These are phyloP conservation scores for Populus pruinosa DNA, from an alignment of 345 rosid genomes.

Conservation along the genomic window DNA sequence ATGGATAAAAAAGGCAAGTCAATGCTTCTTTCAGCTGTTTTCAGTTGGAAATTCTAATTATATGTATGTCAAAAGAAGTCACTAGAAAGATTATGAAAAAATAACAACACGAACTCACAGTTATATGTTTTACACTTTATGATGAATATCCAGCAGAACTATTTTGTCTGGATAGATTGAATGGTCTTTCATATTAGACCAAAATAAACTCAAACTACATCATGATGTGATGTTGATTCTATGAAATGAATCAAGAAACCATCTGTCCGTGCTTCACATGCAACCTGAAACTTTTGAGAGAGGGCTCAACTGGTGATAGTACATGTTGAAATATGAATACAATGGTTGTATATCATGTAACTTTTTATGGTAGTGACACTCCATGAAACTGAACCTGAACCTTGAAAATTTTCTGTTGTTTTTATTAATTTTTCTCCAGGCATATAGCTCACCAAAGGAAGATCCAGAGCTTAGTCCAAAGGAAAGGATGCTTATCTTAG, in stretches of 20 bases:
- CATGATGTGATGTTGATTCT: neutral
- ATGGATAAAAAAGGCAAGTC: constrained; percentile 65
- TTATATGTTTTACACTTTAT: neutral
- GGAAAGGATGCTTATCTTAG: constrained; percentile 63
- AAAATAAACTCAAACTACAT: neutral
- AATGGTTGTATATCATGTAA: neutral
- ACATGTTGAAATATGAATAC: neutral
- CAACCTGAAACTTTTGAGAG: neutral
- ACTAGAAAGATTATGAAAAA: neutral
- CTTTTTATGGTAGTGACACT: constrained; percentile 3
- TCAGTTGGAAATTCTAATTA: neutral
- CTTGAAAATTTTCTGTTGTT: constrained; percentile 1
- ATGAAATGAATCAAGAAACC: neutral
- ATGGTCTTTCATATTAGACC: neutral
- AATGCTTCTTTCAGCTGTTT: constrained; percentile 11
- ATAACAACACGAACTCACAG: neutral
- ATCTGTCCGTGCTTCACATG: neutral
- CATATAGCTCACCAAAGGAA: constrained; percentile 81
- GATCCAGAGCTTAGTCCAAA: constrained; percentile 66
- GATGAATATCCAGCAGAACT: neutral
- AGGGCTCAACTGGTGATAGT: neutral
- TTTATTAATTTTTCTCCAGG: constrained; percentile 48
- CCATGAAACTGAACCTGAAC: constrained; percentile 11
- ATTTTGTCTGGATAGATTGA: neutral
- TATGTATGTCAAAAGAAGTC: neutral